Conservation (phyloP, 805 yeast species). For the Tetrapisispora nanseiensis region DNA sequence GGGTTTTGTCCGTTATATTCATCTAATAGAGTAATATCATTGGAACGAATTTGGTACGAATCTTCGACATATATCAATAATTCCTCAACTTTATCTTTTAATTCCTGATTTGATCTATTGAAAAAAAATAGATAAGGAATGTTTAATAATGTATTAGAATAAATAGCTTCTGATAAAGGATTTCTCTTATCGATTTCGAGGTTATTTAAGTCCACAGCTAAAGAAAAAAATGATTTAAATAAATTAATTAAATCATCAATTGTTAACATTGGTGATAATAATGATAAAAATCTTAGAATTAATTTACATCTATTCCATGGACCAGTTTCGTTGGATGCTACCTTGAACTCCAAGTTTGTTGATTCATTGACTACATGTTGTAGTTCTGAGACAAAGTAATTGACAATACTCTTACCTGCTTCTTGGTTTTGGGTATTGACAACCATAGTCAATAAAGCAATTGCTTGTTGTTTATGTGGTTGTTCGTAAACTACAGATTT, state of each 20-base stretch:
- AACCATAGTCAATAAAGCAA: constrained; percentile 56
- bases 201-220: constrained; percentile 48
- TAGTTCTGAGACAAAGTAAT: constrained; percentile 54
- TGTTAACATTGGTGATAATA: constrained; percentile 51
- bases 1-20: constrained; percentile 32
- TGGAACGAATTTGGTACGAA: constrained; percentile 14
- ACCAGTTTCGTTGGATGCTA: constrained; percentile 38
- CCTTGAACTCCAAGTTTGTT: constrained; percentile 17
- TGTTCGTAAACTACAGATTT: constrained; percentile 71
- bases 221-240: constrained; percentile 42
- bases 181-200: constrained; percentile 32
- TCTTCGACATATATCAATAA: constrained; percentile 37
- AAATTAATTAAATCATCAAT: constrained; percentile 41
- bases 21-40: constrained; percentile 16
- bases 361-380: constrained; percentile 42
- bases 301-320: constrained; percentile 64
- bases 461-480: constrained; percentile 77
- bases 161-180: constrained; percentile 60
- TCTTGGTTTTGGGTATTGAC: constrained; percentile 54
- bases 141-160: constrained; percentile 48
- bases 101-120: constrained; percentile 25
- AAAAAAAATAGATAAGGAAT: constrained; percentile 55
- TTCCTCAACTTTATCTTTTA: constrained; percentile 32
- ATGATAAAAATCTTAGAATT: constrained; percentile 57
- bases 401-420: constrained; percentile 61